Evolutionary conservation across 2,329 filamentous ascomycete species (phyloP), one percentile per base, ranked within the genome.

Genomic region (Calonectria hongkongensis): DNA sequence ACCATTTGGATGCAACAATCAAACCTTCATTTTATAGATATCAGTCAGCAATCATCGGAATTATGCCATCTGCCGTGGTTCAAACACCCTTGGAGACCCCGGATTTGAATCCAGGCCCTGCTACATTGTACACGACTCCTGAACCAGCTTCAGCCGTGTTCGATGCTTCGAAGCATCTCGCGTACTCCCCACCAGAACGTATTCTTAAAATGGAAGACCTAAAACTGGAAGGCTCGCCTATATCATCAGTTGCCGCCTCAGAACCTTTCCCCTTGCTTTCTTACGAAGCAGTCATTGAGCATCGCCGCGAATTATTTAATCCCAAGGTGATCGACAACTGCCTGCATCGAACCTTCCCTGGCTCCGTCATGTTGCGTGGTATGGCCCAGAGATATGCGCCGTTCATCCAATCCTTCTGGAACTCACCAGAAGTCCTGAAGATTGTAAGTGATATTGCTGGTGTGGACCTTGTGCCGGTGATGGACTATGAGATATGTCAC

Each of bases 221-320:
- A 51, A 90, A 89, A 1, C 89, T 89, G 48, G 85, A 89, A 45
- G 86, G 87, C 65, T 85, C 84, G 58, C 92, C 91, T 8, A 87
- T 94, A 30, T 94, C 92, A 4, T 87, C 88, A 1, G 85, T 91
- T 56, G 92, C 91, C 13, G 91, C 93, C 64, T 92, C 91, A 0
- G 89, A 93, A 70, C 91, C 92, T 0, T 94, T 94, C 81, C 86
- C 86, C 4, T 85, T 94, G 28, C 94, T 94, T 81, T 89, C 89
- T 16, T 79, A 86, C 30, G 90, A 92, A 66, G 92, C 92, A 4
- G 86, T 94, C 65, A 83, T 89, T 76, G 87, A 88, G 64, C 93
- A 94, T 89, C 87, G 92, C 68, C 83, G 84, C 7, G 92, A 94
- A 80, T 88, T 93, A 27, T 85, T 93, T 56, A 88, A 87, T 66